Conservation (phyloP, 768 basidiomycete species). For the Russula compacta region DNA sequence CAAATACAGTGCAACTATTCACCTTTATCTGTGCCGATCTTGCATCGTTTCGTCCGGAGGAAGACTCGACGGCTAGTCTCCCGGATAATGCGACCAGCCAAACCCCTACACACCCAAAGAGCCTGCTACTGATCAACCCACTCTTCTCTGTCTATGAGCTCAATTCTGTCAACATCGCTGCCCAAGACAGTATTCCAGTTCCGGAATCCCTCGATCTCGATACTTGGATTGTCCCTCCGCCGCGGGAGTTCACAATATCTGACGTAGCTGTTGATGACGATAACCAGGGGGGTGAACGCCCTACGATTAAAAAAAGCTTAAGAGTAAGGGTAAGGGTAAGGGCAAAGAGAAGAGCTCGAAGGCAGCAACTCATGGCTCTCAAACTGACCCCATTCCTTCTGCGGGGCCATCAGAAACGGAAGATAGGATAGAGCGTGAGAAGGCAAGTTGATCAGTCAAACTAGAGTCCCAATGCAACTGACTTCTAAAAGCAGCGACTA, state of each 20-base stretch:
- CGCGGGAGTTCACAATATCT: slow-evolving; percentile 28
- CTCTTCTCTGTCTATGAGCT: slow-evolving; percentile 72
- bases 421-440: slow-evolving; percentile 49
- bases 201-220: slow-evolving; percentile 87
- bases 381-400: not conserved
- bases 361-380: slow-evolving; percentile 26
- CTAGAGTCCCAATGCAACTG: not conserved
- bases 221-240: slow-evolving; percentile 69
- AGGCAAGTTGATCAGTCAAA: slow-evolving; percentile 36
- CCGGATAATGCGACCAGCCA: slow-evolving; percentile 25
- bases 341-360: slow-evolving; percentile 32
- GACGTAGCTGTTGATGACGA: slow-evolving; percentile 31
- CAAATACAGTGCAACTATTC: slow-evolving; percentile 67
- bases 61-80: slow-evolving; percentile 29
- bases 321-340: slow-evolving; percentile 40
- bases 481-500: slow-evolving; percentile 49
- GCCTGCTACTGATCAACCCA: slow-evolving; percentile 75
- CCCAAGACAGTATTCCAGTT: slow-evolving; percentile 71
- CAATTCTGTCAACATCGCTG: slow-evolving; percentile 70
- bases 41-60: slow-evolving; percentile 38
- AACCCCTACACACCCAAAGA: slow-evolving; percentile 73
- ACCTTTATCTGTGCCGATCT: slow-evolving; percentile 71
- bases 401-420: slow-evolving; percentile 38
- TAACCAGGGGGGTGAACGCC: slow-evolving; percentile 23
- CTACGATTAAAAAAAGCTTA: slow-evolving; percentile 27